A percentile compares a stretch with the other conserved stretches of the same genome.
phyloP scores from a whole-genome alignment of 192 early-diverging fungal species.

The Linderina pennispora region DNA sequence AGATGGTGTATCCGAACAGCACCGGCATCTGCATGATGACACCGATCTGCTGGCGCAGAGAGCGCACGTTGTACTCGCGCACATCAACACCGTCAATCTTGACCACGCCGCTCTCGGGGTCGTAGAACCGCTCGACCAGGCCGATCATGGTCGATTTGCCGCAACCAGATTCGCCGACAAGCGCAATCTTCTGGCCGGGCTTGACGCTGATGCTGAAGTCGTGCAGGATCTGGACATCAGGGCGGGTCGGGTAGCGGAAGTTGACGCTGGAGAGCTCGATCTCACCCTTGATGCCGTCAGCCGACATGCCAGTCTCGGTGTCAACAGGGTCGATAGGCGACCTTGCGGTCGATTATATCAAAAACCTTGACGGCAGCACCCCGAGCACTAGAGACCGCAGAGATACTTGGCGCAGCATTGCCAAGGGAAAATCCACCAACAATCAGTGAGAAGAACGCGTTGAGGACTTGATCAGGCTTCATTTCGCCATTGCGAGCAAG shows the following conservation, averaged over 20 bases:
- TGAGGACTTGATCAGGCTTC: slow-evolving; percentile 55
- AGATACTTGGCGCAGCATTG: slow-evolving; percentile 64
- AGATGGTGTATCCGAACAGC: slow-evolving; percentile 73
- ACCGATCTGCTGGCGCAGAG: slow-evolving; percentile 81
- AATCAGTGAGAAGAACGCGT: slow-evolving; percentile 85
- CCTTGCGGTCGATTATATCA: slow-evolving; percentile 71
- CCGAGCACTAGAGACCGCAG: slow-evolving; percentile 64
- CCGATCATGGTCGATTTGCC: slow-evolving; percentile 84
- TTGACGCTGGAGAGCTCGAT: slow-evolving; percentile 72
- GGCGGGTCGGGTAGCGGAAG: slow-evolving; percentile 82
- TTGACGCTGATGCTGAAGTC: slow-evolving; percentile 61
- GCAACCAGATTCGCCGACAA: slow-evolving; percentile 83
- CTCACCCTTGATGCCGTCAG: slow-evolving; percentile 50
- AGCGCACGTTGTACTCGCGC: slow-evolving; percentile 70
- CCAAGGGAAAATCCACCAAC: slow-evolving; percentile 76
- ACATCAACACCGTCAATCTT: slow-evolving; percentile 71
- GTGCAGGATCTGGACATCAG: slow-evolving; percentile 74
- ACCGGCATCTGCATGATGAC: slow-evolving; percentile 90
- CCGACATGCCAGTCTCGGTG: slow-evolving; percentile 22
- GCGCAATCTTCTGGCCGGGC: slow-evolving; percentile 80
- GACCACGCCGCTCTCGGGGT: slow-evolving; percentile 49
- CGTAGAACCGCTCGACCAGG: slow-evolving; percentile 86
- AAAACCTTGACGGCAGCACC: slow-evolving; percentile 82
- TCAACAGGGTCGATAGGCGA: slow-evolving; percentile 66
- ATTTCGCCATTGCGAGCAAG: slow-evolving; percentile 51